These are phyloP conservation scores for Sordaria brevicollis DNA, from an alignment of 495 filamentous ascomycete genomes.

Conservation along the genomic window DNA sequence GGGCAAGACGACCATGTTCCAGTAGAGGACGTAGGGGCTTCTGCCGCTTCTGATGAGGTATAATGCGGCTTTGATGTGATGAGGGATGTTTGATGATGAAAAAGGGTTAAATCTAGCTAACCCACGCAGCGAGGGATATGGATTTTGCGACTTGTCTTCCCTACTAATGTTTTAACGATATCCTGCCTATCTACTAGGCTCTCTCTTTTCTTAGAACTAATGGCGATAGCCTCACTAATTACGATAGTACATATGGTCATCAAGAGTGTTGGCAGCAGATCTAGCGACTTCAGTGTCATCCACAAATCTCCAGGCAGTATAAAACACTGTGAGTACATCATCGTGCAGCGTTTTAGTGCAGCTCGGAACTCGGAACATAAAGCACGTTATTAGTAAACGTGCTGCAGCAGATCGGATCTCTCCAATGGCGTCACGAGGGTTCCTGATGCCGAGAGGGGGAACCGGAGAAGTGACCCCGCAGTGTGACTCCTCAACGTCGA, in stretches of 20 bases:
- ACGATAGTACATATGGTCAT: not conserved
- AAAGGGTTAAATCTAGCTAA: not conserved
- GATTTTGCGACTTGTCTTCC: not conserved
- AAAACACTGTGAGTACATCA: not conserved
- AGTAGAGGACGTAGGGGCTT: slow-evolving; percentile 5
- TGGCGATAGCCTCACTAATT: not conserved
- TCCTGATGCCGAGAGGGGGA: no score
- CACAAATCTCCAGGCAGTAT: no score
- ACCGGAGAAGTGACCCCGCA: not conserved
- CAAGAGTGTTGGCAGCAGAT: not conserved
- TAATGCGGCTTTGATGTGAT: not conserved
- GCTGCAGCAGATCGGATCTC: not conserved
- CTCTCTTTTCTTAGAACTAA: not conserved
- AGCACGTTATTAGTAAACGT: no score
- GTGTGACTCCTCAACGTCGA: not conserved
- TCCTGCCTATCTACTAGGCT: not conserved
- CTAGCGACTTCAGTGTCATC: not conserved
- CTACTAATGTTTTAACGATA: not conserved
- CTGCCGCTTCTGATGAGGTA: not conserved
- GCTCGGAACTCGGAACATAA: no score
- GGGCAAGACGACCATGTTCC: slow-evolving; percentile 22
- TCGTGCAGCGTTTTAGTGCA: not conserved
- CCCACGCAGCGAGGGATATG: not conserved
- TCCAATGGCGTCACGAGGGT: not conserved
- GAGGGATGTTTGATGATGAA: not conserved